A percentile compares a stretch with the other conserved stretches of the same genome.
Conservation (phyloP, 306 rosid species). For the Quercus glauca region DNA sequence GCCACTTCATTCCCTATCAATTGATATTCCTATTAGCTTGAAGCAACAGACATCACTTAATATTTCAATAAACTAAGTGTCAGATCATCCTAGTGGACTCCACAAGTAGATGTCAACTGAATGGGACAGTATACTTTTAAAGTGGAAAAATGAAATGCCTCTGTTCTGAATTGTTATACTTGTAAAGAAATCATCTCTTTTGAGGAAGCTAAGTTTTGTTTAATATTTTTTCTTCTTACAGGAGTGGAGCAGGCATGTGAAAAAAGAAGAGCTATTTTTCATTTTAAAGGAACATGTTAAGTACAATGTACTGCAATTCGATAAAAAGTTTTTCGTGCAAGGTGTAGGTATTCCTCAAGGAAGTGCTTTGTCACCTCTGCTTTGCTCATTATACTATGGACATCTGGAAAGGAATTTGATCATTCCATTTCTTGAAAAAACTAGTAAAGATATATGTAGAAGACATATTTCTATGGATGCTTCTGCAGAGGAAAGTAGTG, state of each 20-base stretch:
- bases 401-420: slow-evolving; percentile 70
- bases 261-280: slow-evolving; percentile 37
- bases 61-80: background rate
- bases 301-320: slow-evolving; percentile 68
- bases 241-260: slow-evolving; percentile 44
- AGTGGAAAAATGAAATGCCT: background rate
- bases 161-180: background rate
- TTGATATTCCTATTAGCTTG: background rate
- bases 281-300: slow-evolving; percentile 61
- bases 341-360: slow-evolving; percentile 89
- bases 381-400: slow-evolving; percentile 80
- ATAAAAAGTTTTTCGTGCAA: slow-evolving; percentile 74
- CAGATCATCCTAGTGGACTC: background rate
- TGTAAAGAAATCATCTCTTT: background rate
- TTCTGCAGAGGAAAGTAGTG: slow-evolving; percentile 22
- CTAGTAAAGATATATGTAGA: slow-evolving; percentile 10
- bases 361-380: slow-evolving; percentile 80
- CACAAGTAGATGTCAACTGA: background rate
- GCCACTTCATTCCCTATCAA: background rate
- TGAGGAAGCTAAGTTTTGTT: too few relatives aligned
- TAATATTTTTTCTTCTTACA: slow-evolving; percentile 23
- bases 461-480: background rate
- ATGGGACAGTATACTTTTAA: background rate
- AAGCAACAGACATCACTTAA: background rate
- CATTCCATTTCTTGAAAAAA: slow-evolving; percentile 62